Percentiles rank a stretch among this genome's conserved stretches.
Evolutionary conservation across 331 rosid genomes (phyloP).

Genomic region (Rhamnella rubrinervis): DNA sequence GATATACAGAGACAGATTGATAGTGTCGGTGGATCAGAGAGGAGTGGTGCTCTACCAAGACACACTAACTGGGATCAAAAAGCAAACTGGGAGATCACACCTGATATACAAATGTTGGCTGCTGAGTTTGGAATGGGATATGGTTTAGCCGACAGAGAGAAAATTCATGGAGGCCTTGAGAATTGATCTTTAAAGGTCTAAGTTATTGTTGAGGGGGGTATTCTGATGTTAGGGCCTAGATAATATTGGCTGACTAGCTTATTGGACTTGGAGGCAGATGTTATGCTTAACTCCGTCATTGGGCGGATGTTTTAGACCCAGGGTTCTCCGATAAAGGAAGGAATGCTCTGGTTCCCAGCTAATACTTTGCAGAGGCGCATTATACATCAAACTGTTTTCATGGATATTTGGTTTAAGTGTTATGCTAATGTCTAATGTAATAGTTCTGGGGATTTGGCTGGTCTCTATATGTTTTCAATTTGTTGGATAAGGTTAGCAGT

Average conservation of each 20-base stretch:
- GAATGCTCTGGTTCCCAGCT: constrained; percentile 6
- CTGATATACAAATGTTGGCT: constrained; percentile 42
- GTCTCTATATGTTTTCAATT: background rate
- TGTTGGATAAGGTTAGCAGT: background rate
- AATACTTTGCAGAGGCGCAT: background rate
- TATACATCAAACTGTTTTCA: constrained; percentile 14
- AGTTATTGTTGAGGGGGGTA: background rate
- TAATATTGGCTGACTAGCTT: constrained; percentile 15
- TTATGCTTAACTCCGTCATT: constrained; percentile 16
- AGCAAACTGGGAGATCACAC: constrained; percentile 35
- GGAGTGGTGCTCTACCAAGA: constrained; percentile 36
- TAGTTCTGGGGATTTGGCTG: background rate
- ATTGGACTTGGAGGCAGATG: constrained; percentile 6
- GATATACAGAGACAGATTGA: constrained; percentile 46
- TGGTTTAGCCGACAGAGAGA: constrained; percentile 29
- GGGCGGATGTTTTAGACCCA: background rate
- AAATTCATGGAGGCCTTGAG: constrained; percentile 19
- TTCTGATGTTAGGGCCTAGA: constrained; percentile 20
- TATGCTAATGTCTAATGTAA: background rate
- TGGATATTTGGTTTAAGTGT: constrained; percentile 3
- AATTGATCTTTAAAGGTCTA: background rate
- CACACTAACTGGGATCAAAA: constrained; percentile 34
- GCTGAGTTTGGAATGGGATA: constrained; percentile 30
- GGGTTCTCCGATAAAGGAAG: background rate
- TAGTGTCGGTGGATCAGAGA: constrained; percentile 36